Conservation (phyloP, 495 filamentous ascomycete species). For the Lepraria neglecta region DNA sequence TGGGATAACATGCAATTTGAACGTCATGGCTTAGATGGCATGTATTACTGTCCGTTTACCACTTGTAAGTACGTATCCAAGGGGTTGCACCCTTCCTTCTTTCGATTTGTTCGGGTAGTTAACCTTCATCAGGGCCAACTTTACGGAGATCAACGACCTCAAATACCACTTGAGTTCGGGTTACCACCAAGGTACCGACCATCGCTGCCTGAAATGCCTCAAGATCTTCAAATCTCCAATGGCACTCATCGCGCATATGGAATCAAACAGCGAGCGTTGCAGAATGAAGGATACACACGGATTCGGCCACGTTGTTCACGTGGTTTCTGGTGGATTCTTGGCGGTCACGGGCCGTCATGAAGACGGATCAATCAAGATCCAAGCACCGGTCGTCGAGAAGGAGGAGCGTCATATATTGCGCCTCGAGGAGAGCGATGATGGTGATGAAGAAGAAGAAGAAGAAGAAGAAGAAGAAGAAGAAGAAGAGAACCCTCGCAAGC, state of each 20-base stretch:
- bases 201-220: conserved; percentile 41
- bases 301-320: conserved; percentile 41
- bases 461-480: conserved; percentile 1
- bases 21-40: conserved; percentile 9
- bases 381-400: conserved; percentile 8
- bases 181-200: conserved; percentile 16
- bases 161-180: conserved; percentile 30
- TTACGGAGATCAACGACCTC: conserved; percentile 19
- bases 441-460: conserved; percentile 1
- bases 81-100: not conserved
- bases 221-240: conserved; percentile 40
- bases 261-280: conserved; percentile 41
- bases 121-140: conserved; percentile 6
- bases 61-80: conserved; percentile 23
- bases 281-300: conserved; percentile 33
- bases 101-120: not conserved
- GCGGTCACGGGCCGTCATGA: conserved; percentile 22
- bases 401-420: not conserved
- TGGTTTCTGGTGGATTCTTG: conserved; percentile 46
- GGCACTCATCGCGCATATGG: conserved; percentile 46
- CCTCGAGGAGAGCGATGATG: not conserved
- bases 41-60: conserved; percentile 25
- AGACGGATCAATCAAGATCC: conserved; percentile 13
- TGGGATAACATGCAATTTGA: conserved; percentile 15
- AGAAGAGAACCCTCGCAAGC: not conserved